Base-by-base conservation (phyloP, 768 basidiomycete genomes). In the Naganishia antarctica region DNA sequence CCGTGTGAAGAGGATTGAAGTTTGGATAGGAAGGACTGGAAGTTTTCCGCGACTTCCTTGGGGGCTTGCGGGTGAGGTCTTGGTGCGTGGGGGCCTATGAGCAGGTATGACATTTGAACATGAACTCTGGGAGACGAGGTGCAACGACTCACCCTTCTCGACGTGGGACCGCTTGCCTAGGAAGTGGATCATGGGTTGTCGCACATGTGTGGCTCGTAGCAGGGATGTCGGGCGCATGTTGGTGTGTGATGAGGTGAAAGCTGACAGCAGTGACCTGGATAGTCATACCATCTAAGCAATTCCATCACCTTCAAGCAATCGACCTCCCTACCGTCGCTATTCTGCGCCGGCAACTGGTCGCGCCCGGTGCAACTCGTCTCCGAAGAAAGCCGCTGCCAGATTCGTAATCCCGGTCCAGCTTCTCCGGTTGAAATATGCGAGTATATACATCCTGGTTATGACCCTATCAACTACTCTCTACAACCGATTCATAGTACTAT, bases 11-110 rank as follows among this genome's bases (percentile, higher is more conserved):
- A 49, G 9, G 72, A 72, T 70, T 74, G 73, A 9, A 76, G 68
- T 65, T 75, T 75, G 44, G 70, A 67, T n/a, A 76, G 70, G 72
- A 78, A 78, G 1, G 70, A 69, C 66, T 73, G 72, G 67, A 76
- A 78, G 49, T 51, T 44, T 23, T 73, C 72, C 25, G 64, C 69
- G 46, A 78, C 67, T 40, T 76, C 75, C 64, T 53, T 48, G 3
- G 77, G 77, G 7, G 77, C 73, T 18, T 66, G 66, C 15, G 77
- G 77, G 60, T 78, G 77, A 4, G 75, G 72, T 1, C 70, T 68
- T 9, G 77, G 77, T 40, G 73, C 68, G 70, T 78, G 76, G 11
- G 73, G 71, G 32, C 60, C 77, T 78, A 65, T 34, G n/a, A n/a
- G n/a, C n/a, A 26, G 44, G n/a, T 7, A 41, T 15, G 60, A 18